These are phyloP conservation scores for Takakia lepidozioides DNA, from an alignment of 225 moss, liverwort and hornwort species.

Conservation along the genomic window DNA sequence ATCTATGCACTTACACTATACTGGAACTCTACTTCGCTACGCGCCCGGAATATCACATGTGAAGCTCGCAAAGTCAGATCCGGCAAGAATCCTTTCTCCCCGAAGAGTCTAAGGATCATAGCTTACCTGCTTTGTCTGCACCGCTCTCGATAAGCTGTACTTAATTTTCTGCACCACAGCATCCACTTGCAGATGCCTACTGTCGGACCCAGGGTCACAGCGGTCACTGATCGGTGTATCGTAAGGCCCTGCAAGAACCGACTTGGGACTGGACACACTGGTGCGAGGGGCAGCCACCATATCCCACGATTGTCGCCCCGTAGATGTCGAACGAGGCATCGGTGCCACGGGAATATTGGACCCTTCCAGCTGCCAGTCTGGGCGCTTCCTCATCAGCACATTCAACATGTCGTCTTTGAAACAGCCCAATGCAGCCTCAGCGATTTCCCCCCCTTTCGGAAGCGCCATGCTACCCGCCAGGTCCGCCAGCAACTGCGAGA, in stretches of 20 bases:
- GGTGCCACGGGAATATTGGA: conserved; percentile 28
- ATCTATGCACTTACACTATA: too few relatives aligned
- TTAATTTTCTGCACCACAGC: conserved; percentile 58
- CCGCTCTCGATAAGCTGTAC: conserved; percentile 51
- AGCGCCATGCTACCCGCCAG: conserved; percentile 66
- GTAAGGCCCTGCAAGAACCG: conserved; percentile 24
- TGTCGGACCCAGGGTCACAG: conserved; percentile 27
- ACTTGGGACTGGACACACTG: conserved; percentile 31
- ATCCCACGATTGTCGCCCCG: conserved; percentile 59
- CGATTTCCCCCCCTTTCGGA: conserved; percentile 59
- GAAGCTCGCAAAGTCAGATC: too few relatives aligned
- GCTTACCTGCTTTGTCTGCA: conserved; percentile 43
- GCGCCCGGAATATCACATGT: too few relatives aligned
- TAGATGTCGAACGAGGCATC: conserved; percentile 18
- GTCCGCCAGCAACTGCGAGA: conserved; percentile 63
- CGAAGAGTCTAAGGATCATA: too few relatives aligned
- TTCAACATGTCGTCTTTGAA: conserved; percentile 71
- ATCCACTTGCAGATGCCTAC: conserved; percentile 48
- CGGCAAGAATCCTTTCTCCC: too few relatives aligned
- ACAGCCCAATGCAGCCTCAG: conserved; percentile 64
- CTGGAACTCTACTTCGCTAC: too few relatives aligned
- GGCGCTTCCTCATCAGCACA: conserved; percentile 57
- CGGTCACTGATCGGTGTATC: conserved; percentile 28
- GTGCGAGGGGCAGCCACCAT: conserved; percentile 30
- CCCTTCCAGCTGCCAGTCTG: conserved; percentile 63